phyloP scores from a whole-genome alignment of 495 filamentous ascomycete genomes.

The Hypoxylon rickii region DNA sequence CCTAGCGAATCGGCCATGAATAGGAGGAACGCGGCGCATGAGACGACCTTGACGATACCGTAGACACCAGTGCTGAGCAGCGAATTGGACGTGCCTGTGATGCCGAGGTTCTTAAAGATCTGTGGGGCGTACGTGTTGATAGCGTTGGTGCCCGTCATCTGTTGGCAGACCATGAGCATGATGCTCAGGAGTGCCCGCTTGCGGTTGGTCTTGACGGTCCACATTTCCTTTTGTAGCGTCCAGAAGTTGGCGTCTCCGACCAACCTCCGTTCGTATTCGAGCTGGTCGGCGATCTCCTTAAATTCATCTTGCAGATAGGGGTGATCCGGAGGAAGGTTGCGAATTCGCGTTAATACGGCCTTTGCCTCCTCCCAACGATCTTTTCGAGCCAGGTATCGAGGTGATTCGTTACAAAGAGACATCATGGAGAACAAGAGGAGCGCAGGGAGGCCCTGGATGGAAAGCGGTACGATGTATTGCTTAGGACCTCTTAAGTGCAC shows the following conservation, averaged over 20 bases:
- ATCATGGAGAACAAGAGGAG: slow-evolving; percentile 61
- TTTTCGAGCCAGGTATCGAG: slow-evolving; percentile 69
- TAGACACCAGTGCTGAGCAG: slow-evolving; percentile 69
- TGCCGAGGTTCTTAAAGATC: slow-evolving; percentile 68
- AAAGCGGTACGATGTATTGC: slow-evolving; percentile 69
- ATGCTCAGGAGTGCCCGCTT: slow-evolving; percentile 64
- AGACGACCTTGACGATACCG: slow-evolving; percentile 62
- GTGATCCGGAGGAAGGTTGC: slow-evolving; percentile 60
- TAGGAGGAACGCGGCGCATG: slow-evolving; percentile 64
- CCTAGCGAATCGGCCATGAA: slow-evolving; percentile 76
- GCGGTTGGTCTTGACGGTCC: slow-evolving; percentile 66
- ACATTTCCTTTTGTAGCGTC: slow-evolving; percentile 74
- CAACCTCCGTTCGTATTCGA: slow-evolving; percentile 71
- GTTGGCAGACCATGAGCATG: slow-evolving; percentile 72
- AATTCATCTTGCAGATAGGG: slow-evolving; percentile 69
- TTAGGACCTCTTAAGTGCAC: slow-evolving; percentile 55
- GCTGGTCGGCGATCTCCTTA: slow-evolving; percentile 66
- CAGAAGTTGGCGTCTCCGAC: slow-evolving; percentile 64
- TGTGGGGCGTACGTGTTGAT: slow-evolving; percentile 73
- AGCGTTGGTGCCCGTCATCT: slow-evolving; percentile 69
- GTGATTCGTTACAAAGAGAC: slow-evolving; percentile 67
- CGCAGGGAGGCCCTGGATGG: slow-evolving; percentile 69
- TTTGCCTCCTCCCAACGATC: slow-evolving; percentile 73
- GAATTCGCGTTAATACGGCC: slow-evolving; percentile 57
- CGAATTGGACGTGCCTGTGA: slow-evolving; percentile 52